These are phyloP conservation scores for Teratosphaeria destructans DNA, from an alignment of 2,329 filamentous ascomycete species.

Conservation along the genomic window DNA sequence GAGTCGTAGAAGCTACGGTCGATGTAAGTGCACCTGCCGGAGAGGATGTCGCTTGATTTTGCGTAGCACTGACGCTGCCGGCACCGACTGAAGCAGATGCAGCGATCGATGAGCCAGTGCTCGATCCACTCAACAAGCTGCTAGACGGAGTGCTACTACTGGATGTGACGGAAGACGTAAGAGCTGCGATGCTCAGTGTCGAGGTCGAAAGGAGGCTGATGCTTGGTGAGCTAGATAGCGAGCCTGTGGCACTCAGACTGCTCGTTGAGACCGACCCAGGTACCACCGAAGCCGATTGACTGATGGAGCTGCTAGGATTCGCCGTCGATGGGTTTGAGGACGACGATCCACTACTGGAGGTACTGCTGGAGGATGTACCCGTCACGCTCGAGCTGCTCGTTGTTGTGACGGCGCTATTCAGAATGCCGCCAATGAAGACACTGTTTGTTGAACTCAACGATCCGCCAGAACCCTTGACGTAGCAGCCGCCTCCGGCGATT, in stretches of 20 bases:
- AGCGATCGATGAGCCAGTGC: not conserved
- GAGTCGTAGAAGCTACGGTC: not conserved
- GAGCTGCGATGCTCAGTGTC: not conserved
- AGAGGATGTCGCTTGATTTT: not conserved
- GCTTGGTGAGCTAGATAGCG: not conserved
- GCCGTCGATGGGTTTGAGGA: not conserved
- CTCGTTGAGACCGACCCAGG: too few species aligned
- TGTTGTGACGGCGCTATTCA: too few species aligned
- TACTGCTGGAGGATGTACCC: not conserved
- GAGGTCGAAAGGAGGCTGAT: not conserved
- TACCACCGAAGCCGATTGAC: too few species aligned
- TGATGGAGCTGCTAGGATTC: not conserved
- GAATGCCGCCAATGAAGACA: too few species aligned
- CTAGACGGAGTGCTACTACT: not conserved
- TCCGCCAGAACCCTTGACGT: too few species aligned
- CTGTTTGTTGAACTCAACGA: too few species aligned
- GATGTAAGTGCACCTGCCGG: not conserved
- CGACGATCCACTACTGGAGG: not conserved
- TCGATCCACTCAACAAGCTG: not conserved
- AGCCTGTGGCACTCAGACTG: not conserved
- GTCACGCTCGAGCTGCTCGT: not conserved
- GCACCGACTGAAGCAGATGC: not conserved
- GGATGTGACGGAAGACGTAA: too few species aligned
- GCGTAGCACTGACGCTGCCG: not conserved
- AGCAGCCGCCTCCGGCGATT: too few species aligned